These are phyloP conservation scores for Aotearoamyces nothofagi DNA, from an alignment of 2,329 filamentous ascomycete genomes.

Conservation along the genomic window DNA sequence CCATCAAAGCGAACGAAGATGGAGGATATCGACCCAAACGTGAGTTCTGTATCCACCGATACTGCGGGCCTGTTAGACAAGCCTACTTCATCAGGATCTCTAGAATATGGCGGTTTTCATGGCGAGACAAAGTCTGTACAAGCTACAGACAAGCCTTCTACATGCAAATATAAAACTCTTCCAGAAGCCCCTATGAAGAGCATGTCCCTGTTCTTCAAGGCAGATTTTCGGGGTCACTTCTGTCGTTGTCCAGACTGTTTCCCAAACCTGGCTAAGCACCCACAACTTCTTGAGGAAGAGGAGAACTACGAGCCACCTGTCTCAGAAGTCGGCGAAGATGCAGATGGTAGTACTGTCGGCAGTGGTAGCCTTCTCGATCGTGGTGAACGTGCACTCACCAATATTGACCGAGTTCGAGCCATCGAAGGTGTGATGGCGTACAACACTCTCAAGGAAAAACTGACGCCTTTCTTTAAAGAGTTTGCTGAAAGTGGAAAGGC, in stretches of 20 bases:
- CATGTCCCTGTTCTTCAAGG: constrained; percentile 72
- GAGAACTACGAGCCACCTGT: constrained; percentile 86
- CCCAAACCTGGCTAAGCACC: constrained; percentile 51
- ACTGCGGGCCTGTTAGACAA: constrained; percentile 4
- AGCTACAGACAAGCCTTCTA: constrained; percentile 3
- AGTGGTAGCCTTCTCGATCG: constrained; percentile 78
- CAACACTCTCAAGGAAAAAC: constrained; percentile 86
- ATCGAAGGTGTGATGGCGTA: constrained; percentile 98
- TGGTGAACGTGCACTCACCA: constrained; percentile 81
- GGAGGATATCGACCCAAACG: constrained; percentile 2
- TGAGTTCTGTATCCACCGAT: neutral
- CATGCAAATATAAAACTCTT: constrained; percentile 47
- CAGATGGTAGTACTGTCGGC: constrained; percentile 43
- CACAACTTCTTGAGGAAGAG: constrained; percentile 84
- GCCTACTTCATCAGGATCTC: neutral
- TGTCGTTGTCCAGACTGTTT: constrained; percentile 79
- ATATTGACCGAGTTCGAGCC: constrained; percentile 80
- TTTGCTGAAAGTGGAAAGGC: constrained; percentile 84
- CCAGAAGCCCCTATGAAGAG: constrained; percentile 35
- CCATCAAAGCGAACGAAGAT: constrained; percentile 34
- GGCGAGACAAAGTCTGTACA: neutral
- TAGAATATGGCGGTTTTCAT: neutral
- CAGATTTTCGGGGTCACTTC: constrained; percentile 64
- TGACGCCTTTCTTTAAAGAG: constrained; percentile 87
- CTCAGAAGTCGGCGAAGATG: constrained; percentile 44